Evolutionary conservation across 73 alveolate species (phyloP).

Genomic region (Tetrahymena malaccensis): DNA sequence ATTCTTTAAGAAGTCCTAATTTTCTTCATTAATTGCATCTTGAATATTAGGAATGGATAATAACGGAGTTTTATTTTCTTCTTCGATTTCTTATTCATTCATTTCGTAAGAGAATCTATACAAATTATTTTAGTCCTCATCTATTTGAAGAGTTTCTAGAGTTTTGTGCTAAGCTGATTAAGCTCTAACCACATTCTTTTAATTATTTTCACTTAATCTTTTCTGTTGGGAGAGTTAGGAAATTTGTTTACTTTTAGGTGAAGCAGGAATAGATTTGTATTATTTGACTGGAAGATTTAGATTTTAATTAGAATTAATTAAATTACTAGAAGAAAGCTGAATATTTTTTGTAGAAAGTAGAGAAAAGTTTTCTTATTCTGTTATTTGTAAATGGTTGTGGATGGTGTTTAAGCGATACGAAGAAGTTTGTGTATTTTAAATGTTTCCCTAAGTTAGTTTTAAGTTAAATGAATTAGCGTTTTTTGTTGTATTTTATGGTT

Average conservation of each 20-base stretch:
- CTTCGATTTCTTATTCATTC: background rate
- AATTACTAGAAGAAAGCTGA: background rate
- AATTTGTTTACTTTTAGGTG: background rate
- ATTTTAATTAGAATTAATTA: background rate
- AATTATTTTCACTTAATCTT: background rate
- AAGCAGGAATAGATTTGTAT: background rate
- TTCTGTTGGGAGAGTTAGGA: background rate
- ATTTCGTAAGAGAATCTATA: background rate
- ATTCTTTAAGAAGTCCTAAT: background rate
- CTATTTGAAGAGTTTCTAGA: background rate
- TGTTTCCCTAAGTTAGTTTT: background rate
- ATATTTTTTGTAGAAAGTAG: background rate
- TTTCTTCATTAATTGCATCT: background rate
- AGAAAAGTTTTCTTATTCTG: background rate
- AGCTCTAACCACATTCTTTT: background rate
- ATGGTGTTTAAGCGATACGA: background rate
- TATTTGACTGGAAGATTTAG: background rate
- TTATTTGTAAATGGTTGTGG: background rate
- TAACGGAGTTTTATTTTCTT: background rate
- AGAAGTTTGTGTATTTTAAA: background rate
- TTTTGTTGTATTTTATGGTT: background rate
- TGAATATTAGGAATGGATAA: background rate
- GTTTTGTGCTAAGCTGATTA: background rate
- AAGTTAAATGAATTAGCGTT: background rate
- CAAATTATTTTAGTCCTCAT: background rate